phyloP scores from a whole-genome alignment of 495 filamentous ascomycete genomes.

The Tuber aestivum region DNA sequence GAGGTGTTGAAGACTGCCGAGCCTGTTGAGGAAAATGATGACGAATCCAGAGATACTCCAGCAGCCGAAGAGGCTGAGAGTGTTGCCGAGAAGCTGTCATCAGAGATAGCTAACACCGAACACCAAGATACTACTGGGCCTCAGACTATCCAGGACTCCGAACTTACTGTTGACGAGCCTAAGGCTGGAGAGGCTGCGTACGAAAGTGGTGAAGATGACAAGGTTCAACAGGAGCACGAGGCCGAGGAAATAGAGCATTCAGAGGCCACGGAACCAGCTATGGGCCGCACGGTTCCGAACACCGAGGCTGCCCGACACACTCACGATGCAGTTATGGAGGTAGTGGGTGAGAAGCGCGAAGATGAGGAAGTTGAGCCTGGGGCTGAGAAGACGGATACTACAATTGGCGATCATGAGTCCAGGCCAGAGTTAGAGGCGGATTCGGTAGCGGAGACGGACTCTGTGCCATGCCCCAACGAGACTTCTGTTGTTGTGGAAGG shows the following conservation, averaged over 20 bases:
- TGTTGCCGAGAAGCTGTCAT: constrained; percentile 6
- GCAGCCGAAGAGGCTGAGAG: constrained; percentile 13
- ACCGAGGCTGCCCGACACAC: neutral
- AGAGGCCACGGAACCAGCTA: constrained; percentile 15
- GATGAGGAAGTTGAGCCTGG: neutral
- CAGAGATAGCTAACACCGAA: constrained; percentile 1
- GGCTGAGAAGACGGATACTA: constrained; percentile 9
- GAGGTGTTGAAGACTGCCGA: constrained; percentile 48
- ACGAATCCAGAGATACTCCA: constrained; percentile 5
- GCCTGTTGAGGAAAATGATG: constrained; percentile 42
- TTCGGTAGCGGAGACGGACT: neutral
- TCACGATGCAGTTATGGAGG: constrained; percentile 22
- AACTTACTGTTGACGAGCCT: constrained; percentile 14
- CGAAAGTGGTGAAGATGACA: neutral
- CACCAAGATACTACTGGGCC: neutral
- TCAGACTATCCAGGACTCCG: neutral
- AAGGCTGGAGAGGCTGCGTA: constrained; percentile 22
- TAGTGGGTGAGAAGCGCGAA: constrained; percentile 14
- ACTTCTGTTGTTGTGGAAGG: constrained; percentile 1
- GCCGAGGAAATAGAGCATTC: constrained; percentile 9
- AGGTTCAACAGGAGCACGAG: constrained; percentile 19
- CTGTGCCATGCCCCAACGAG: neutral
- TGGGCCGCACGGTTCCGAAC: constrained; percentile 13
- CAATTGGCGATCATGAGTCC: neutral
- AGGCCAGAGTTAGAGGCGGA: neutral